Evolutionary conservation across 345 rosid species (phyloP).

Genomic region (Erucastrum elatum): DNA sequence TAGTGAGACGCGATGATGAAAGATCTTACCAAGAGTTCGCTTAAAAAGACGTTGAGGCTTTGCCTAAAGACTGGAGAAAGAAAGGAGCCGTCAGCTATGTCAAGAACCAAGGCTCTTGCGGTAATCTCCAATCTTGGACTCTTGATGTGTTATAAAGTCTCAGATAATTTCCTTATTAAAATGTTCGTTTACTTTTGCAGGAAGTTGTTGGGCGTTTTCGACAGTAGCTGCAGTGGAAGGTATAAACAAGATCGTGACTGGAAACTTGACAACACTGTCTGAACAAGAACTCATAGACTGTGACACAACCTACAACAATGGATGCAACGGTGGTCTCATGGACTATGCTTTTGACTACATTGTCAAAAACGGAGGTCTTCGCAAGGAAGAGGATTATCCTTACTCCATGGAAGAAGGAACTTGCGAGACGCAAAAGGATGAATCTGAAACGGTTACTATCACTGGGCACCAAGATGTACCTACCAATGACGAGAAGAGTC

Average conservation of each 20-base stretch:
- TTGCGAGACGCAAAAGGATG: slow-evolving; percentile 32
- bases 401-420: slow-evolving; percentile 46
- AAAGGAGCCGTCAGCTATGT: slow-evolving; percentile 70
- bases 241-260: slow-evolving; percentile 72
- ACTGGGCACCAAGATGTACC: slow-evolving; percentile 62
- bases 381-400: slow-evolving; percentile 63
- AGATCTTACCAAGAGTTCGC: slow-evolving; percentile 39
- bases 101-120: slow-evolving; percentile 87
- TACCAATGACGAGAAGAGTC: slow-evolving; percentile 51
- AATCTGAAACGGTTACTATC: slow-evolving; percentile 51
- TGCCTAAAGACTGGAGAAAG: slow-evolving; percentile 84
- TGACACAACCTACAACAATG: slow-evolving; percentile 53
- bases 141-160: not conserved
- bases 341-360: slow-evolving; percentile 68
- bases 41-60: slow-evolving; percentile 41
- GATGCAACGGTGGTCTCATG: slow-evolving; percentile 80
- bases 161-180: not conserved
- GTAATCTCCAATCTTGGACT: slow-evolving; percentile 34
- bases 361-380: slow-evolving; percentile 43
- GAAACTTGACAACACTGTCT: slow-evolving; percentile 63
- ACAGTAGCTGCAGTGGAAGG: slow-evolving; percentile 88
- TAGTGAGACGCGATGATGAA: slow-evolving; percentile 25
- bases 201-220: slow-evolving; percentile 98
- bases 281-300: slow-evolving; percentile 94
- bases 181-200: slow-evolving; percentile 3